Evolutionary conservation across 495 filamentous ascomycete species (phyloP).

Genomic region (Aspergillus homomorphus): DNA sequence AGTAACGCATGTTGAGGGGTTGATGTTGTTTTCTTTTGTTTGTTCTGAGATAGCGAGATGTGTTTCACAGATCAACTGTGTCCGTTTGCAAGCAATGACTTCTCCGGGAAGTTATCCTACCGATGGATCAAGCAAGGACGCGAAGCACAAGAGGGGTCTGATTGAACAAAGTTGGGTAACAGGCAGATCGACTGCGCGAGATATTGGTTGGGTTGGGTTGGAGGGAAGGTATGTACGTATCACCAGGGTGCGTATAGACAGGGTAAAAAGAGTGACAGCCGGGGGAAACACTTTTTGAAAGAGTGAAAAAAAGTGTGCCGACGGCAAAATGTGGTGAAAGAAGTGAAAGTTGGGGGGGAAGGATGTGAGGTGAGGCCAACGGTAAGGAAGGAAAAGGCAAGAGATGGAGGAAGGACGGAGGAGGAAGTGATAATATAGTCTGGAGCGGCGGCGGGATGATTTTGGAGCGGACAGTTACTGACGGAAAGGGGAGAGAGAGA

Average conservation of each 20-base stretch:
- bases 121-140: slow-evolving; percentile 13
- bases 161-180: slow-evolving; percentile 10
- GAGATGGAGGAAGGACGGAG: slow-evolving; percentile 18
- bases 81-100: slow-evolving; percentile 25
- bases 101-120: slow-evolving; percentile 41
- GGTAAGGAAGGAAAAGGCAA: slow-evolving; percentile 21
- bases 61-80: slow-evolving; percentile 32
- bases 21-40: slow-evolving; percentile 10
- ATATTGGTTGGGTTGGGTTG: slow-evolving; percentile 11
- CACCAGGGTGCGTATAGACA: slow-evolving; percentile 19
- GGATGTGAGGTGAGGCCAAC: slow-evolving; percentile 10
- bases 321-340: slow-evolving; percentile 20
- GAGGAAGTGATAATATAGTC: slow-evolving; percentile 31
- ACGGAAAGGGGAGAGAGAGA: slow-evolving; percentile 24
- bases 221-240: slow-evolving; percentile 17
- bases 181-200: slow-evolving; percentile 42
- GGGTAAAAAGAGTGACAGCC: slow-evolving; percentile 40
- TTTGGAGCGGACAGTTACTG: slow-evolving; percentile 3
- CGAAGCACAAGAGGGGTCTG: slow-evolving; percentile 6
- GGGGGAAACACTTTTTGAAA: slow-evolving; percentile 35
- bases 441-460: background rate
- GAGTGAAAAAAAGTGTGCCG: slow-evolving; percentile 34
- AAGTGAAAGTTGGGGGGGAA: slow-evolving; percentile 20
- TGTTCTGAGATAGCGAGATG: slow-evolving; percentile 10
- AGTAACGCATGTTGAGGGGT: slow-evolving; percentile 63